Conservation (phyloP, 208 protist genomes). For the Trypanosoma brucei region DNA sequence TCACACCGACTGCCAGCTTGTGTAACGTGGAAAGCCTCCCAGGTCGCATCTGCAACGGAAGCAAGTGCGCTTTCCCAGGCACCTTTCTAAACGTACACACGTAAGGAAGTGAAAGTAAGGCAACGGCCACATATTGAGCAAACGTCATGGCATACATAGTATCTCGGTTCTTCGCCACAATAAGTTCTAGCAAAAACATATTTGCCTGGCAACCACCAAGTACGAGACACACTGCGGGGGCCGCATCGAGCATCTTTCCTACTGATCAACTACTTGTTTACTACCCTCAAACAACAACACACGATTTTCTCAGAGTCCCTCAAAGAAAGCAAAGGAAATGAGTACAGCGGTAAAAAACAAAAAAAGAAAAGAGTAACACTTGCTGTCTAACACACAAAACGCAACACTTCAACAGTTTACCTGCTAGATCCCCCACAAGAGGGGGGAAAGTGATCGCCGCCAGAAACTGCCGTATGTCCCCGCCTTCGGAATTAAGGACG, state of each 20-base stretch:
- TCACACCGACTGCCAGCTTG: constrained; percentile 23
- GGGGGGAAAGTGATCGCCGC: no score
- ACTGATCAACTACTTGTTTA: neutral
- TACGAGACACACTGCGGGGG: constrained; percentile 25
- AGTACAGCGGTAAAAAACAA: constrained; percentile 2
- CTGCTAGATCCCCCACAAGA: no score
- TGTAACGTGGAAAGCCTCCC: constrained; percentile 22
- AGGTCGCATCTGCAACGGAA: constrained; percentile 21
- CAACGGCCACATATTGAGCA: constrained; percentile 39
- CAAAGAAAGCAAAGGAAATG: constrained; percentile 1
- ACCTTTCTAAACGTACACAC: constrained; percentile 3
- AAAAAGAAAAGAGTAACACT: neutral
- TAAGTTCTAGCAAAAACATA: constrained; percentile 45
- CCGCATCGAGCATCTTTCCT: constrained; percentile 9
- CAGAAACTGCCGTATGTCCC: no score
- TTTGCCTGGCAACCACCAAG: constrained; percentile 53
- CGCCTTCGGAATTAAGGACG: no score
- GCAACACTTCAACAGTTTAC: no score
- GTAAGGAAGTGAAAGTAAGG: constrained; percentile 35
- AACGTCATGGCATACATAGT: constrained; percentile 42
- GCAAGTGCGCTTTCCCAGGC: neutral
- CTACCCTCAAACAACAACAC: neutral
- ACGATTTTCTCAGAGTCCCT: neutral
- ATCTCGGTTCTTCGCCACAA: constrained; percentile 22
- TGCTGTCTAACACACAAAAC: no score